Percentiles rank a stretch among this genome's conserved stretches.
Conservation (phyloP, 192 early-diverging fungal genomes). For the Backusella luteola region DNA sequence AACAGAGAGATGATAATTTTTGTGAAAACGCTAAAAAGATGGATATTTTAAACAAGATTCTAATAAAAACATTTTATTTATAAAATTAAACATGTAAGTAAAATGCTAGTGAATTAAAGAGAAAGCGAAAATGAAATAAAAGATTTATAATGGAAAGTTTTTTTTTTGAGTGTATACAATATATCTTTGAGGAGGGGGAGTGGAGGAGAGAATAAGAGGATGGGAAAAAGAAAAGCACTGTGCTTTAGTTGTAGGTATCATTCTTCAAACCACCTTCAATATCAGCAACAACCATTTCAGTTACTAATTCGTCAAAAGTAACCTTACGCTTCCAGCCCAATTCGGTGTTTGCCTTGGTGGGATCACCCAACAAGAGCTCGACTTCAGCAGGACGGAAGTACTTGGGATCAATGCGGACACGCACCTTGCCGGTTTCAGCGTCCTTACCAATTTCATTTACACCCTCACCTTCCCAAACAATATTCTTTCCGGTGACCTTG, state of each 20-base stretch:
- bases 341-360: slow-evolving; percentile 62
- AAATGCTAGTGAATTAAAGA: neutral
- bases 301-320: slow-evolving; percentile 64
- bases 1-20: neutral
- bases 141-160: neutral
- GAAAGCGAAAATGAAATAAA: neutral
- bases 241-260: neutral
- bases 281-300: slow-evolving; percentile 67
- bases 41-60: neutral
- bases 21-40: neutral
- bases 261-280: slow-evolving; percentile 38
- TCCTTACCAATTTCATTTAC: slow-evolving; percentile 61
- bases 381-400: slow-evolving; percentile 84
- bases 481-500: slow-evolving; percentile 53
- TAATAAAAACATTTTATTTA: slow-evolving; percentile 10
- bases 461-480: slow-evolving; percentile 67
- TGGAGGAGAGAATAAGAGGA: neutral
- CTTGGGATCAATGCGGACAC: slow-evolving; percentile 65
- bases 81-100: slow-evolving; percentile 1
- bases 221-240: neutral
- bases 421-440: slow-evolving; percentile 48
- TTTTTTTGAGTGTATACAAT: neutral
- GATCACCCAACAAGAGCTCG: slow-evolving; percentile 70
- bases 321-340: slow-evolving; percentile 71
- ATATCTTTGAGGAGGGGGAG: neutral